Percentiles rank a stretch among this genome's conserved stretches.
Conservation (phyloP, 2,329 filamentous ascomycete genomes). For the Diaporthe helianthi region DNA sequence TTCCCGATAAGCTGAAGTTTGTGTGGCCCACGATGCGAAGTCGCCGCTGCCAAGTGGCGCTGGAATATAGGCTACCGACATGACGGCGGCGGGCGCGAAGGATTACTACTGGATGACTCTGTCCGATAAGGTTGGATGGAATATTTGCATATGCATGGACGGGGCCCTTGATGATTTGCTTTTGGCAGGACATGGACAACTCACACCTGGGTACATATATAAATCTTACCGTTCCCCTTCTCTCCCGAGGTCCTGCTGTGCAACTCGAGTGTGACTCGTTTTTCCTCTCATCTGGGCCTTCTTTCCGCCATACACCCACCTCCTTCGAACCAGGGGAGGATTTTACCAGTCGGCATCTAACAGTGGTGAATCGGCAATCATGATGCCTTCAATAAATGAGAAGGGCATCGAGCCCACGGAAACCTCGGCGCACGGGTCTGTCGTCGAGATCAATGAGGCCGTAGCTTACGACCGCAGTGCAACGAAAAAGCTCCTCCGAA, state of each 20-base stretch:
- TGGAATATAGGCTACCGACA: slow-evolving; percentile 1
- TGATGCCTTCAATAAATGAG: background rate
- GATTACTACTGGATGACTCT: slow-evolving; percentile 7
- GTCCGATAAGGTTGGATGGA: background rate
- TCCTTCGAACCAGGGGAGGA: background rate
- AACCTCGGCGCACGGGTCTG: background rate
- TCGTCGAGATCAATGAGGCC: slow-evolving; percentile 23
- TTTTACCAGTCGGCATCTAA: background rate
- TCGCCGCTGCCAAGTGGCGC: slow-evolving; percentile 11
- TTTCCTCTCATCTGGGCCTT: background rate
- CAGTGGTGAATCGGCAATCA: fast-evolving
- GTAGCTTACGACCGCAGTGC: slow-evolving; percentile 41
- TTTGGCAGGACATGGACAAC: background rate
- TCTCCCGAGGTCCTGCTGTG: too few relatives aligned
- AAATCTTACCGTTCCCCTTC: background rate
- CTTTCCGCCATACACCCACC: background rate
- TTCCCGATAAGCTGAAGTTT: slow-evolving; percentile 4
- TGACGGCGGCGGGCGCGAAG: background rate
- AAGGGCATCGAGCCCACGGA: background rate
- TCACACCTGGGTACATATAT: too few relatives aligned
- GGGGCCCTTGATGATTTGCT: background rate
- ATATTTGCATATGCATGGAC: background rate
- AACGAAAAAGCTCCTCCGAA: slow-evolving; percentile 59
- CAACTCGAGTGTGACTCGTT: background rate
- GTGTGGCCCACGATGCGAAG: slow-evolving; percentile 15